Evolutionary conservation across 441 rosid genomes (phyloP).

Genomic region (Syzygium syzygioides): DNA sequence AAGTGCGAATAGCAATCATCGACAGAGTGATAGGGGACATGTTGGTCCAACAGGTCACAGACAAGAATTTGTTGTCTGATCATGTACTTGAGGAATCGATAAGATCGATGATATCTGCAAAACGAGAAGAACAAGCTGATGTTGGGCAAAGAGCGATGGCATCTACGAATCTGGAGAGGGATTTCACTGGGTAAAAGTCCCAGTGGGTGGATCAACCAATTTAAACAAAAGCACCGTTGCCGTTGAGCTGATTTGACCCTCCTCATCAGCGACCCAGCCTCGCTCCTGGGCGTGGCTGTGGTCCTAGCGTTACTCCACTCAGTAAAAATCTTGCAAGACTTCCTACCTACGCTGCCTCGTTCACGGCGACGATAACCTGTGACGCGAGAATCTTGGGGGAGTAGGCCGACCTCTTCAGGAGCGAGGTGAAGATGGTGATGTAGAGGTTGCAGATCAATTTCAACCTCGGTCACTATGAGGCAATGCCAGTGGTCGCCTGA

Average conservation of each 20-base stretch:
- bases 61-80: neutral
- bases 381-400: neutral
- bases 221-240: neutral
- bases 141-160: neutral
- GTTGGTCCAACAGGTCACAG: constrained; percentile 64
- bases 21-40: constrained; percentile 70
- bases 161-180: neutral
- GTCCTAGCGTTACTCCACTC: neutral
- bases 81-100: neutral
- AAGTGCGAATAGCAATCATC: constrained; percentile 75
- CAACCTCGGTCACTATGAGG: neutral
- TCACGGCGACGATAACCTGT: neutral
- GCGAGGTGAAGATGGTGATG: neutral
- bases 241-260: neutral
- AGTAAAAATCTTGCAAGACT: neutral
- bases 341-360: neutral
- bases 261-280: too few species aligned
- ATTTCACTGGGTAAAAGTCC: neutral
- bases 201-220: neutral
- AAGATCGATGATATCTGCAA: neutral
- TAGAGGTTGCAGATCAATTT: neutral
- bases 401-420: neutral
- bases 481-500: too few species aligned
- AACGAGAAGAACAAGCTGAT: neutral
- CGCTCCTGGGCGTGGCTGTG: neutral